These are phyloP conservation scores for Dactylonectria estremocensis DNA, from an alignment of 2,329 filamentous ascomycete species.

Conservation along the genomic window DNA sequence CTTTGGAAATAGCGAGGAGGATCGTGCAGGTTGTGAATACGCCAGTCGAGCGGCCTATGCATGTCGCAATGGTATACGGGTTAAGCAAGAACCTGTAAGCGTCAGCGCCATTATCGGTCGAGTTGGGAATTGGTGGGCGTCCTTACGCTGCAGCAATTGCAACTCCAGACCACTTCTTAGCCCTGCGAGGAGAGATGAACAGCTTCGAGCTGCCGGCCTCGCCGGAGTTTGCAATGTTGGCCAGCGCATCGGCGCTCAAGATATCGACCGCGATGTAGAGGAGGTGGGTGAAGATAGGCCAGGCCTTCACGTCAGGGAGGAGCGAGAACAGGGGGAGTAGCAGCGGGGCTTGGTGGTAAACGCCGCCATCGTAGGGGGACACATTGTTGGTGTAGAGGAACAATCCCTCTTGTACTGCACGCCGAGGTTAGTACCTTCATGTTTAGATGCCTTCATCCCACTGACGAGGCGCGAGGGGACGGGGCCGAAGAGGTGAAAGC, in stretches of 20 bases:
- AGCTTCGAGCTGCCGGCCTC: slow-evolving; percentile 81
- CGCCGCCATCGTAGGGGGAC: slow-evolving; percentile 96
- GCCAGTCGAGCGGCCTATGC: slow-evolving; percentile 89
- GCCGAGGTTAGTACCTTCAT: slow-evolving; percentile 21
- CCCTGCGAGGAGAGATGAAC: slow-evolving; percentile 84
- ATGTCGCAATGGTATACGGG: slow-evolving; percentile 92
- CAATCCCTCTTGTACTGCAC: slow-evolving; percentile 83
- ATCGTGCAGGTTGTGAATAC: slow-evolving; percentile 92
- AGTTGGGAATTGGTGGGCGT: slow-evolving; percentile 12
- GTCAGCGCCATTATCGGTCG: slow-evolving; percentile 32
- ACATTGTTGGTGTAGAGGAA: slow-evolving; percentile 98
- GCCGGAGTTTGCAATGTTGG: slow-evolving; percentile 84
- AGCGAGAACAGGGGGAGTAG: slow-evolving; percentile 93
- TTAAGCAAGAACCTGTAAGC: slow-evolving; percentile 88
- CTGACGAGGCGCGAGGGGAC: not conserved
- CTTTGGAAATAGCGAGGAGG: slow-evolving; percentile 85
- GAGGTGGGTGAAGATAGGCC: slow-evolving; percentile 82
- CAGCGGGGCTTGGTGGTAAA: slow-evolving; percentile 85
- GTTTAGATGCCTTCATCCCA: not conserved
- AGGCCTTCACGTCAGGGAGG: slow-evolving; percentile 77
- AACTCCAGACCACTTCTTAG: slow-evolving; percentile 80
- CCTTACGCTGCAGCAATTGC: slow-evolving; percentile 84
- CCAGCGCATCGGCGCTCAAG: slow-evolving; percentile 84
- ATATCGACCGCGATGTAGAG: slow-evolving; percentile 88
- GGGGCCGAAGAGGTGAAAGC: not conserved